These are phyloP conservation scores for Anisogramma anomala DNA, from an alignment of 2,329 filamentous ascomycete genomes.

Conservation along the genomic window DNA sequence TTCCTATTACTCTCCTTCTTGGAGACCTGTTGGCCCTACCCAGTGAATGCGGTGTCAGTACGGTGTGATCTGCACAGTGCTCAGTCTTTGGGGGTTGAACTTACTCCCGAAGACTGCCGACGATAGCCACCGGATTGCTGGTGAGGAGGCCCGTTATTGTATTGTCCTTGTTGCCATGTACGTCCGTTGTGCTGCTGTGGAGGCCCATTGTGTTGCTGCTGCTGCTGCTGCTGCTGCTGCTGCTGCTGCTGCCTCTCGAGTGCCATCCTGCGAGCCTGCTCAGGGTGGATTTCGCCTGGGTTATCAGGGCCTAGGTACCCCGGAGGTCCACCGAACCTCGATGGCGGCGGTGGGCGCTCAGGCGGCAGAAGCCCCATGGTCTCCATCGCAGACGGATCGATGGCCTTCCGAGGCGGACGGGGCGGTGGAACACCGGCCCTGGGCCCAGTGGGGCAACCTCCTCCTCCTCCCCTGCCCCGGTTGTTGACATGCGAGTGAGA, in stretches of 20 bases:
- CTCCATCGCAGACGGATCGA: conserved; percentile 41
- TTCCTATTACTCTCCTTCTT: conserved; percentile 6
- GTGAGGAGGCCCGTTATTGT: conserved; percentile 2
- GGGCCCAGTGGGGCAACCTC: conserved; percentile 2
- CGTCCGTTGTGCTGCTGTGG: no score
- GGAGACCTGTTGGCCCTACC: no score
- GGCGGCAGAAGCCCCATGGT: conserved; percentile 38
- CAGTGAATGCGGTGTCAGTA: not conserved
- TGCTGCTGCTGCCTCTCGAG: conserved; percentile 4
- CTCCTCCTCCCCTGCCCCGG: not conserved
- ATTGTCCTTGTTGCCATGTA: not conserved
- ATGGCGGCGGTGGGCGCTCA: conserved; percentile 27
- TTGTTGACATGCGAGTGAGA: not conserved
- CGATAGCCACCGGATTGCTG: not conserved
- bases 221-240: conserved; percentile 2
- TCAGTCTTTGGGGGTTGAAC: not conserved
- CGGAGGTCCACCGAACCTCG: conserved; percentile 1
- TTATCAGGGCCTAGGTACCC: not conserved
- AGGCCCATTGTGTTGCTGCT: conserved; percentile 2
- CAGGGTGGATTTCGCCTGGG: not conserved
- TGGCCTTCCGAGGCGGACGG: conserved; percentile 18
- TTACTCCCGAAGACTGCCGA: conserved; percentile 3
- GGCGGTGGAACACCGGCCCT: conserved; percentile 13
- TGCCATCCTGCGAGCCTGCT: no score
- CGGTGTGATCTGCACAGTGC: no score